Base-by-base conservation (phyloP, 305 asterid genomes). In the Solanum aculeatissimum region DNA sequence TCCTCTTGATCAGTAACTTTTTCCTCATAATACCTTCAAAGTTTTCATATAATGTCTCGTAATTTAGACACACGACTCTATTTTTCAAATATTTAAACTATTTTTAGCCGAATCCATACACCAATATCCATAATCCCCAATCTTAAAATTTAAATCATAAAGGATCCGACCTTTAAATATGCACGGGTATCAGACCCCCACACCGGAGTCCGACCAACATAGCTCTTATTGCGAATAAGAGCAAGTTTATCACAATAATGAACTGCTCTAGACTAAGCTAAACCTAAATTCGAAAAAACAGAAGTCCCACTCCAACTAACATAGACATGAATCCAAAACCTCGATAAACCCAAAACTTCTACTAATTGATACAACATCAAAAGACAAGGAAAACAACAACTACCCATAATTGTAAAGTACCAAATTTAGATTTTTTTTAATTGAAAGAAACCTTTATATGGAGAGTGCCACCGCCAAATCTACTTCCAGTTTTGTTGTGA, bases 381-480 rank as follows among this genome's bases (percentile, higher is more conserved):
- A 71, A 42, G 21, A 71, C 21, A 71, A 40, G 32, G 32, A 70
- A 70, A 27, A 72, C 15, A 47, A 47, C 32, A 74, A 74, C 18
- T 23, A 16, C 43, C 60, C 60, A 47, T 19, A 69, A n/a, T 10
- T 3, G 12, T 40, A 19, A 69, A 47, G 49, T 35, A 16, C 23
- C 25, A 68, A 45, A 13, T 23, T 45, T 4, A 72, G 14, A 74
- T 14, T 45, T 0, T 65, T 63, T 27, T 27, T 63, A 25, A 27
- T 3, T 12, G 42, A 2, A 75, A 65, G 40, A 47, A 42, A 97
- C 99, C 97, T 94, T 91, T 75, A 95, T 86, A 87, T 94, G 98
- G 77, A 97, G 94, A 84, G 98, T 95, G 5, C 97, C 99, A 18
- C 98, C 99, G 86, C 98, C 99, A 89, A 92, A 93, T 86, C 89